phyloP scores from a whole-genome alignment of 169 alveolate genomes.

The Cryptosporidium bovis region DNA sequence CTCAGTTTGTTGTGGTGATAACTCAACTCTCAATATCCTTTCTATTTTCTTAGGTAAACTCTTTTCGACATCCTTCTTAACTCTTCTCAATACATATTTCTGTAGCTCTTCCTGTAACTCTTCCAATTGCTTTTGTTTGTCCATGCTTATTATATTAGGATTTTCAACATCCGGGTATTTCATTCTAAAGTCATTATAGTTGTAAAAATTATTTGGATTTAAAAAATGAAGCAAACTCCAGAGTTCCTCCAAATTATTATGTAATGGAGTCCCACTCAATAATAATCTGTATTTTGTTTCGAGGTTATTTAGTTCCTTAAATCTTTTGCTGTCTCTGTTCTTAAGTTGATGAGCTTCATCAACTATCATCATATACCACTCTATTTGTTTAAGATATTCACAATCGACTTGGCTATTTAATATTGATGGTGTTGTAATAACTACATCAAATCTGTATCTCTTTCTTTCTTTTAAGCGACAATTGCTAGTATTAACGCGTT shows the following conservation, averaged over 20 bases:
- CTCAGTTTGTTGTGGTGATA: constrained; percentile 89
- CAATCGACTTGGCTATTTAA: constrained; percentile 88
- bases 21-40: constrained; percentile 89
- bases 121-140: constrained; percentile 86
- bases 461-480: neutral
- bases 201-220: constrained; percentile 86
- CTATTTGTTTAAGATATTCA: constrained; percentile 85
- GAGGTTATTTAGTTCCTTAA: constrained; percentile 87
- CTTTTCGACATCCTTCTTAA: constrained; percentile 91
- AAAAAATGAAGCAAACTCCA: constrained; percentile 96
- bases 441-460: constrained; percentile 84
- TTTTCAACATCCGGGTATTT: constrained; percentile 88
- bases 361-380: constrained; percentile 91
- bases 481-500: neutral
- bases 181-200: constrained; percentile 85
- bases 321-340: constrained; percentile 88
- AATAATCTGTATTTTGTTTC: constrained; percentile 88
- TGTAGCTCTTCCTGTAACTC: constrained; percentile 88
- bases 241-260: constrained; percentile 93
- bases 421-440: constrained; percentile 90
- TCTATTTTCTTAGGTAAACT: constrained; percentile 91
- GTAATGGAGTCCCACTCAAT: constrained; percentile 96
- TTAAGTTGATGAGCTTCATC: constrained; percentile 95
- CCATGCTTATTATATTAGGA: constrained; percentile 88
- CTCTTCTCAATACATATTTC: constrained; percentile 88